A percentile compares a stretch with the other conserved stretches of the same genome.
Evolutionary conservation across 495 filamentous ascomycete species (phyloP).

Genomic region (Talaromyces trachyspermus): DNA sequence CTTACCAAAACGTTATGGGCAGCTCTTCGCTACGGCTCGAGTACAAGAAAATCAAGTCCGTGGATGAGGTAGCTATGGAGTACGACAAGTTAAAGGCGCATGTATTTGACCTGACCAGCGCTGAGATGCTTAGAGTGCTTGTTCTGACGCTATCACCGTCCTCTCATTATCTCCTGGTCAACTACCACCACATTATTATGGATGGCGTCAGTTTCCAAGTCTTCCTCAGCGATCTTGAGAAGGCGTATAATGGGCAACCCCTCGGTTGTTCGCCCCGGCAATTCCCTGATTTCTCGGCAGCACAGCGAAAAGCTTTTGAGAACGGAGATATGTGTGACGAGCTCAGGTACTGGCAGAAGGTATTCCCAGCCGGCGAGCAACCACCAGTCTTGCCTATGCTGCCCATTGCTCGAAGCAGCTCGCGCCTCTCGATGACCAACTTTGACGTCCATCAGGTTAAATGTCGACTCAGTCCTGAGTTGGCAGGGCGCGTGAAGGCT

Average conservation of each 20-base stretch:
- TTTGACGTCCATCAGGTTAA: slow-evolving; percentile 10
- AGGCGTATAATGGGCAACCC: slow-evolving; percentile 23
- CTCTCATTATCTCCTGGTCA: slow-evolving; percentile 23
- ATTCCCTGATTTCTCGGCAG: slow-evolving; percentile 19
- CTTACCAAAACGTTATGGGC: slow-evolving; percentile 11
- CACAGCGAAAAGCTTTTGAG: slow-evolving; percentile 17
- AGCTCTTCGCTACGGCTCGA: slow-evolving; percentile 11
- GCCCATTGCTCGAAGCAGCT: slow-evolving; percentile 13
- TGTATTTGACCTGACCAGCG: slow-evolving; percentile 23
- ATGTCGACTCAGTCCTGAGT: slow-evolving; percentile 10
- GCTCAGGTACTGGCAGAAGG: slow-evolving; percentile 28
- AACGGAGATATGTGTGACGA: slow-evolving; percentile 13
- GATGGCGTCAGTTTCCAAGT: slow-evolving; percentile 38
- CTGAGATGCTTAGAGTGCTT: slow-evolving; percentile 21
- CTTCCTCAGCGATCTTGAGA: slow-evolving; percentile 32
- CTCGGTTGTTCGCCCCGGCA: slow-evolving; percentile 13
- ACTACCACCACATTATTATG: slow-evolving; percentile 42
- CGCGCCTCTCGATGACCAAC: slow-evolving; percentile 9
- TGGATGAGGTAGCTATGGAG: slow-evolving; percentile 8
- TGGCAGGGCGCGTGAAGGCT: slow-evolving; percentile 13
- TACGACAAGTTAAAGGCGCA: slow-evolving; percentile 13
- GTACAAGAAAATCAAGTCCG: not conserved
- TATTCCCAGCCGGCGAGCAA: slow-evolving; percentile 16
- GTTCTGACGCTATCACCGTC: slow-evolving; percentile 15
- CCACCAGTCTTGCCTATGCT: slow-evolving; percentile 28